Conservation (phyloP, 805 yeast species). For the Saturnispora diversa region DNA sequence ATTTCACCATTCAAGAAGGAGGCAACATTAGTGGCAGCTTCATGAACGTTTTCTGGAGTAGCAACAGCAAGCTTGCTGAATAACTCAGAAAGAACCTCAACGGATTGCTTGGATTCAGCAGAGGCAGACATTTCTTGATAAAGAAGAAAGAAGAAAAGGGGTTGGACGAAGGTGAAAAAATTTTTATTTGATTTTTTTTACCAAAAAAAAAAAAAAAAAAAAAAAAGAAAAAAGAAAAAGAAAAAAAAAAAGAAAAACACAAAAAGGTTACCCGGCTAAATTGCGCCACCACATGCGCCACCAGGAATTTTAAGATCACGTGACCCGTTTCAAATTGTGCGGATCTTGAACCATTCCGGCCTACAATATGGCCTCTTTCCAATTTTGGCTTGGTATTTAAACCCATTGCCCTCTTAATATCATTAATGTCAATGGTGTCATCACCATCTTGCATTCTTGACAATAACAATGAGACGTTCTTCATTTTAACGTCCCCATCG, state of each 20-base stretch:
- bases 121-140: conserved; percentile 25
- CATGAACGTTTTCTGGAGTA: conserved; percentile 68
- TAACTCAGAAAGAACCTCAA: conserved; percentile 86
- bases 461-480: too few relatives aligned
- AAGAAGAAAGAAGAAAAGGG: conserved; percentile 5
- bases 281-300: too few relatives aligned
- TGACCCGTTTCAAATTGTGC: too few relatives aligned
- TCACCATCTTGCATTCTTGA: too few relatives aligned
- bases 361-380: too few relatives aligned
- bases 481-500: too few relatives aligned
- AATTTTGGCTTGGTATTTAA: too few relatives aligned
- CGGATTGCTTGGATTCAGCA: conserved; percentile 54
- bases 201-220: conserved; percentile 7
- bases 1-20: conserved; percentile 93
- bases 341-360: too few relatives aligned
- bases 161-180: conserved; percentile 2
- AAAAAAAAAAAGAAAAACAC: not conserved
- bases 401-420: too few relatives aligned
- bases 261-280: too few relatives aligned
- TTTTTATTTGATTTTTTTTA: not conserved
- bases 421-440: too few relatives aligned
- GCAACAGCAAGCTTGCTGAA: conserved; percentile 90
- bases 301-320: too few relatives aligned
- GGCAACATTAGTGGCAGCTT: conserved; percentile 83
- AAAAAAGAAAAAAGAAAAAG: conserved; percentile 8